Conservation (phyloP, 2,329 filamentous ascomycete genomes). For the Penicillium sp. region DNA sequence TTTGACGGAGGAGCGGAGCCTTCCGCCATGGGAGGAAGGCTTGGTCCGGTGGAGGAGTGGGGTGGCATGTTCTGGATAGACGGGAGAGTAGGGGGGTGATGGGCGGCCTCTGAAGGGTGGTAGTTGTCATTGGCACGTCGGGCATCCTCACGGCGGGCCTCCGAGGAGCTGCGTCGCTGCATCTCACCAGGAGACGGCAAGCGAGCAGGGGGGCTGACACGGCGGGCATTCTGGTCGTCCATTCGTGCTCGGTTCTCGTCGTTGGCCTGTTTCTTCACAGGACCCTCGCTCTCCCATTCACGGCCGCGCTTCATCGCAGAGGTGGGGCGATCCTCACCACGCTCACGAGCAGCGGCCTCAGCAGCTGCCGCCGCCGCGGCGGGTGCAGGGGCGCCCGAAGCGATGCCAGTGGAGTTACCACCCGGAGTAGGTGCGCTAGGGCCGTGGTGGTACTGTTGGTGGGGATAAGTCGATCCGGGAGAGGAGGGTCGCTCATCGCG, state of each 20-base stretch:
- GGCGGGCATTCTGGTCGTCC: constrained; percentile 77
- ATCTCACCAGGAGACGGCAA: constrained; percentile 65
- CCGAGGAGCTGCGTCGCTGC: constrained; percentile 76
- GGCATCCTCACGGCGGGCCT: constrained; percentile 65
- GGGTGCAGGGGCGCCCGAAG: constrained; percentile 65
- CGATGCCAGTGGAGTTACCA: constrained; percentile 55
- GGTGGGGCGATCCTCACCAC: constrained; percentile 67
- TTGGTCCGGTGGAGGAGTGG: constrained; percentile 50
- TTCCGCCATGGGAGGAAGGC: constrained; percentile 58
- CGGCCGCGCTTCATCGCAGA: constrained; percentile 80
- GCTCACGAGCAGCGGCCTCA: constrained; percentile 64
- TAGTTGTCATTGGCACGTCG: constrained; percentile 75
- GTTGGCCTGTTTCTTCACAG: constrained; percentile 77
- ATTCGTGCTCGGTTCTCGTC: constrained; percentile 84
- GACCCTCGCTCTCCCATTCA: constrained; percentile 84
- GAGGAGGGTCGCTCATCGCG: constrained; percentile 86
- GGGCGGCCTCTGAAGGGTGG: constrained; percentile 88
- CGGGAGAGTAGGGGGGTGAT: constrained; percentile 69
- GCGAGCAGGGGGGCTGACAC: constrained; percentile 58
- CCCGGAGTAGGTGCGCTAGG: constrained; percentile 54
- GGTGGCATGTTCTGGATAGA: constrained; percentile 48
- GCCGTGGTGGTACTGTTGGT: constrained; percentile 76
- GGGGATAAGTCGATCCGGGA: constrained; percentile 81
- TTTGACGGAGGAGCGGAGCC: constrained; percentile 38
- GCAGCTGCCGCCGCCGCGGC: constrained; percentile 65